Percentiles rank a stretch among this genome's conserved stretches.
phyloP scores from a whole-genome alignment of 129 eudicot genomes.

The Kitagawia praeruptora region DNA sequence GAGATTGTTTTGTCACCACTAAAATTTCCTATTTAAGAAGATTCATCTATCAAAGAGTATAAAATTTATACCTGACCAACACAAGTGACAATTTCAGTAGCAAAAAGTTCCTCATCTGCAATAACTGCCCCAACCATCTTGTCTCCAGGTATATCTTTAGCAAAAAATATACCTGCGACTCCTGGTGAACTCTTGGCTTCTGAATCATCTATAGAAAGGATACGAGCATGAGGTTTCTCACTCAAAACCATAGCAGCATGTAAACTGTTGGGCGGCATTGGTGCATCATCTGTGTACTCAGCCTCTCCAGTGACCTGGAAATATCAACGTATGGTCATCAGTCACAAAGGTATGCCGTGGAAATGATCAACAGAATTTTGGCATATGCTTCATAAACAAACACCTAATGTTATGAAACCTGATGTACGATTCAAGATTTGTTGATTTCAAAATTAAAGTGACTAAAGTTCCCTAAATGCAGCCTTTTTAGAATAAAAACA shows the following conservation, averaged over 20 bases:
- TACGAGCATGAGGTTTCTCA: constrained; percentile 88
- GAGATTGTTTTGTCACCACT: background rate
- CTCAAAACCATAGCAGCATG: constrained; percentile 87
- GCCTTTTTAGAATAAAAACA: background rate
- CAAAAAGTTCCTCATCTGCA: constrained; percentile 85
- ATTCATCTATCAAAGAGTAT: background rate
- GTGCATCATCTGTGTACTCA: constrained; percentile 88
- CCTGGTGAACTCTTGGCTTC: constrained; percentile 84
- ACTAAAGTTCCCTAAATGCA: background rate
- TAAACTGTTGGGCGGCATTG: constrained; percentile 74
- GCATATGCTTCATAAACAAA: background rate
- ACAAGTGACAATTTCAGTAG: constrained; percentile 81
- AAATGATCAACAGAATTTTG: background rate
- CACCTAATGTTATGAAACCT: background rate
- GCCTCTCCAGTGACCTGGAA: constrained; percentile 94
- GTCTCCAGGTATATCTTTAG: constrained; percentile 81
- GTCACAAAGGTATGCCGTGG: background rate
- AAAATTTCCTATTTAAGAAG: background rate
- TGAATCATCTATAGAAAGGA: constrained; percentile 65
- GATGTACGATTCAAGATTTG: background rate
- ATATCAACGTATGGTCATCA: background rate
- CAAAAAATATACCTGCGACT: constrained; percentile 67
- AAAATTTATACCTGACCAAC: constrained; percentile 79
- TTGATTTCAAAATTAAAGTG: background rate
- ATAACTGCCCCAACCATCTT: constrained; percentile 54